Base-by-base conservation (phyloP, 805 yeast genomes). In the Candida andamanensis region DNA sequence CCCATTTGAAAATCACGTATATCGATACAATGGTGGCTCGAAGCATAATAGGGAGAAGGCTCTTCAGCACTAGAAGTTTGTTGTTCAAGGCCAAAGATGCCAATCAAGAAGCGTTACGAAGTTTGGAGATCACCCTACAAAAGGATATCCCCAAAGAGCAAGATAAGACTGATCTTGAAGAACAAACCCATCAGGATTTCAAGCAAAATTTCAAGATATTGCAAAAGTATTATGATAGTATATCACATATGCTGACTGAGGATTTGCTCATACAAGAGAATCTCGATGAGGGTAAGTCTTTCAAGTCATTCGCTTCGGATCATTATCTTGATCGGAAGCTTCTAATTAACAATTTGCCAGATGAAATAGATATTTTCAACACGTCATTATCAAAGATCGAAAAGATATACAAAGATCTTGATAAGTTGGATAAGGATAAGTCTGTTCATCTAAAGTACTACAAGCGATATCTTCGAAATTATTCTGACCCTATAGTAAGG, bases 361-460 rank as follows among this genome's bases (percentile, higher is more conserved):
- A 61, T 30, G 63, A 54, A 37, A 45, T 62, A 8, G 66, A 64
- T 38, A 30, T 60, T 16, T 42, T 54, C 17, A 46, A 54, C 17
- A 53, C 59, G 2, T 55, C 61, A 1, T 41, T 45, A 19, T 33
- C 51, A 35, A 52, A 52, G 15, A 48, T 65, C 24, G 55, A 59
- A 17, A 46, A 51, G 19, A 49, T 60, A 1, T 65, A 63, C 40
- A 42, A 45, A 5, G 46, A 50, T 30, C 44, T 65, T 35, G 37
- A 44, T 15, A 46, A 54, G 30, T 44, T 65, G 24, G 72, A 65
- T 32, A 41, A 49, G 15, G 72, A 65, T 42, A 53, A 49, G 33
- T 44, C 58, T 3, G 56, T 64, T 17, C 69, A 63, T 32, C 38
- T 47, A 28, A 63, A 63, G 41, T 61, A 60, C 41, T 58, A 50